Percentiles rank a stretch among this genome's conserved stretches.
Conservation (phyloP, 140 eudicot genomes). For the Ambrosia hybrid region DNA sequence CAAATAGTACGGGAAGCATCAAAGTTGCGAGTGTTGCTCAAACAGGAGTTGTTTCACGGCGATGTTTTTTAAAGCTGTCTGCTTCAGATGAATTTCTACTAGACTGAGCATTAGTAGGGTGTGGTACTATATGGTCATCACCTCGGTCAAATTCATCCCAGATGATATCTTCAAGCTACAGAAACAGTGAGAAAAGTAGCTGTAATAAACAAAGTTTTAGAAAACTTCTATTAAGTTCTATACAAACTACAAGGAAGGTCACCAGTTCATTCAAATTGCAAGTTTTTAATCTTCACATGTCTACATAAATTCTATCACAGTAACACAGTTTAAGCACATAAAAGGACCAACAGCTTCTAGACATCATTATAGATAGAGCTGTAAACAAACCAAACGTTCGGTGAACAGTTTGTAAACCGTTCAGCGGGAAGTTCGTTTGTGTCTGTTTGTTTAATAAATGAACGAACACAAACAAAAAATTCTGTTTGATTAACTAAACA, state of each 20-base stretch:
- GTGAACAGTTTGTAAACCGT: too few relatives aligned
- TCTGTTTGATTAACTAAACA: too few relatives aligned
- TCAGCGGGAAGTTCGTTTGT: too few relatives aligned
- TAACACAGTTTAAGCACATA: background rate
- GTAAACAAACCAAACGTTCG: too few relatives aligned
- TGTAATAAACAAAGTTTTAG: conserved; percentile 32
- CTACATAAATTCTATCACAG: background rate
- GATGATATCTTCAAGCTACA: conserved; percentile 76
- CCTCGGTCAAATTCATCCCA: conserved; percentile 70
- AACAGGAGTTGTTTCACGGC: conserved; percentile 45
- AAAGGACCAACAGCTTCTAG: conserved; percentile 8
- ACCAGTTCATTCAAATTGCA: conserved; percentile 3
- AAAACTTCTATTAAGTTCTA: conserved; percentile 14
- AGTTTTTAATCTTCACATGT: conserved; percentile 8
- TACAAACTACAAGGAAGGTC: conserved; percentile 2
- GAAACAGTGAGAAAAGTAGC: conserved; percentile 43
- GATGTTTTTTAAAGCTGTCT: conserved; percentile 54
- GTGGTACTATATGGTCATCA: conserved; percentile 92
- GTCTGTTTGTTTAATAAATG: too few relatives aligned
- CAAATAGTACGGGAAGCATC: conserved; percentile 32
- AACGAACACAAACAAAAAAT: too few relatives aligned
- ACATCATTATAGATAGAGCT: background rate
- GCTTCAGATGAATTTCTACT: conserved; percentile 42
- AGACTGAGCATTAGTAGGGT: conserved; percentile 35
- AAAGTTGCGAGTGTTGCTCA: conserved; percentile 30